These are phyloP conservation scores for Populus hybrid DNA, from an alignment of 441 rosid genomes.

Conservation along the genomic window DNA sequence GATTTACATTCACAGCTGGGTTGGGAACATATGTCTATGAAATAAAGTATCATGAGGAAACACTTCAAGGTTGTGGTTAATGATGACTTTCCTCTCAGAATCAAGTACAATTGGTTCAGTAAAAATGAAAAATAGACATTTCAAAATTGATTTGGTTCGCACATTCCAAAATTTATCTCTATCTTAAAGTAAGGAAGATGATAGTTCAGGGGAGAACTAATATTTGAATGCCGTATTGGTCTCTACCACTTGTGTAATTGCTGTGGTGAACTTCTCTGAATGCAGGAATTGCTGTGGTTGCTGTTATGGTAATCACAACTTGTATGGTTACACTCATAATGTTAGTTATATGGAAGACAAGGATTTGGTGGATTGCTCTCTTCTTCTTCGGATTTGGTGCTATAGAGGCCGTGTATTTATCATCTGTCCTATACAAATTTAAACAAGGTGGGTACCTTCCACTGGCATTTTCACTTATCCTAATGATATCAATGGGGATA, in stretches of 20 bases:
- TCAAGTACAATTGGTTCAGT: too few relatives aligned
- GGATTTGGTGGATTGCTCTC: background rate
- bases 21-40: too few relatives aligned
- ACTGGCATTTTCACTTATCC: background rate
- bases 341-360: constrained; percentile 1
- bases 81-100: too few relatives aligned
- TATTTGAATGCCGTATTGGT: background rate
- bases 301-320: background rate
- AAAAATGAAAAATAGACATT: too few relatives aligned
- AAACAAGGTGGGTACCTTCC: background rate
- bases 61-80: too few relatives aligned
- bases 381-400: background rate
- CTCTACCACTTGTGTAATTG: background rate
- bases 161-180: too few relatives aligned
- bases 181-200: too few relatives aligned
- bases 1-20: too few relatives aligned
- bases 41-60: too few relatives aligned
- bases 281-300: background rate
- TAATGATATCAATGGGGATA: background rate
- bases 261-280: too few relatives aligned
- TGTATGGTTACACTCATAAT: background rate
- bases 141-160: too few relatives aligned
- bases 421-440: background rate
- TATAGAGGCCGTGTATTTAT: background rate
- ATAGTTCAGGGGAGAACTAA: too few relatives aligned